Percentiles rank a stretch among this genome's conserved stretches.
phyloP scores from a whole-genome alignment of 768 basidiomycete species.

The Chalciporus piperatus region DNA sequence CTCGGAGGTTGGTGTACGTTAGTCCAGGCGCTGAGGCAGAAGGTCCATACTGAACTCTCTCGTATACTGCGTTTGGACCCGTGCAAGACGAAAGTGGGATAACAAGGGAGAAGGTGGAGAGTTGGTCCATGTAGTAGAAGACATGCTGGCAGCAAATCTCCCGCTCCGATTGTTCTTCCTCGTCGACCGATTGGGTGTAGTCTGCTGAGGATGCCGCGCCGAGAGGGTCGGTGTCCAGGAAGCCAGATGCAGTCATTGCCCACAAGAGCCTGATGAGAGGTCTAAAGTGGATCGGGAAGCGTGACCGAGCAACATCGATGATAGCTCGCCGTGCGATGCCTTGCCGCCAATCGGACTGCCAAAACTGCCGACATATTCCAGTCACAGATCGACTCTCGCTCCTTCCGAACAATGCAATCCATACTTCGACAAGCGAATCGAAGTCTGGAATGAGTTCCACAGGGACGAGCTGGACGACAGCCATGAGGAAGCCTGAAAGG shows the following conservation, averaged over 20 bases:
- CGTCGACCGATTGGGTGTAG: conserved; percentile 39
- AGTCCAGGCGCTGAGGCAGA: conserved; percentile 46
- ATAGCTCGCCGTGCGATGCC: conserved; percentile 71
- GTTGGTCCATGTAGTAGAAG: conserved; percentile 69
- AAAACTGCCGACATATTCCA: conserved; percentile 77
- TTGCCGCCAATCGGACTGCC: conserved; percentile 72
- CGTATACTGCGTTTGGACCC: conserved; percentile 70
- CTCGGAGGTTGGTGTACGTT: conserved; percentile 62
- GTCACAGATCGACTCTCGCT: conserved; percentile 60
- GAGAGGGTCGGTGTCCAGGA: conserved; percentile 70
- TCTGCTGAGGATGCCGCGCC: conserved; percentile 45
- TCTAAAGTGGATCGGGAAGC: conserved; percentile 78
- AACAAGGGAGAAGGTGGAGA: conserved; percentile 74
- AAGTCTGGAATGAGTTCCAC: conserved; percentile 79
- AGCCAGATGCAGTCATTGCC: conserved; percentile 74
- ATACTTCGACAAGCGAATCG: conserved; percentile 66
- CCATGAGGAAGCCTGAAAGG: conserved; percentile 66
- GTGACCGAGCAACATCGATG: conserved; percentile 76
- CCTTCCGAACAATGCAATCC: conserved; percentile 77
- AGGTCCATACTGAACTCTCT: conserved; percentile 58
- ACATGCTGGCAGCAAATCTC: conserved; percentile 65
- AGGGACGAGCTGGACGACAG: conserved; percentile 68
- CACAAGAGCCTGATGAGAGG: conserved; percentile 71
- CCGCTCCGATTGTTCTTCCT: conserved; percentile 44
- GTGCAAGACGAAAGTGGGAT: conserved; percentile 60